Evolutionary conservation across 1,139 yeast species (phyloP).

Genomic region (Arxiozyma slooffiae): DNA sequence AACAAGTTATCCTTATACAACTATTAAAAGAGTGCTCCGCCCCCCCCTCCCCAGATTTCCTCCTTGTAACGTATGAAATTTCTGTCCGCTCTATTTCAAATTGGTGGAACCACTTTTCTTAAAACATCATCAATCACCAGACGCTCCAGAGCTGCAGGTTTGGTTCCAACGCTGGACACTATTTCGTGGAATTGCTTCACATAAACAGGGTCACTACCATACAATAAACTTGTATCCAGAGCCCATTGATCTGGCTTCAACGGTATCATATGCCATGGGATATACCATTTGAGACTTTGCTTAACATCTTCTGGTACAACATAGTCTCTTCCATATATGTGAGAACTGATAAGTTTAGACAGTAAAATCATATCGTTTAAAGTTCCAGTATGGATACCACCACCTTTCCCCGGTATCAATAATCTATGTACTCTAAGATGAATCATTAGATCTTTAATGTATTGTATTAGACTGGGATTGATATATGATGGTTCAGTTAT

Average conservation of each 20-base stretch:
- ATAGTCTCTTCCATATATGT: slow-evolving; percentile 11
- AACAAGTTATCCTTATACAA: too few relatives aligned
- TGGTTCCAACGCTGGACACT: background rate
- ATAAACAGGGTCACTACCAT: slow-evolving; percentile 25
- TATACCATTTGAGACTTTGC: slow-evolving; percentile 24
- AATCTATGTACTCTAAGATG: slow-evolving; percentile 29
- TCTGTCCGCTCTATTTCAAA: slow-evolving; percentile 5
- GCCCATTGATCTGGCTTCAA: slow-evolving; percentile 9
- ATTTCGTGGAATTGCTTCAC: slow-evolving; percentile 21
- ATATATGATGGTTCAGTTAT: slow-evolving; percentile 9
- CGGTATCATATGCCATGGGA: slow-evolving; percentile 26
- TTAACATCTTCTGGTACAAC: slow-evolving; percentile 26
- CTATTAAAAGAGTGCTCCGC: too few relatives aligned
- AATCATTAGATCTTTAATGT: slow-evolving; percentile 28
- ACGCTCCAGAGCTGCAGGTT: slow-evolving; percentile 13
- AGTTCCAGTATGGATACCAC: slow-evolving; percentile 25
- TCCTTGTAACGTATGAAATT: background rate
- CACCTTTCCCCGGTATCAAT: slow-evolving; percentile 25
- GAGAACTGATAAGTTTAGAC: slow-evolving; percentile 16
- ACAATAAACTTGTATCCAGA: slow-evolving; percentile 21
- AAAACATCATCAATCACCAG: slow-evolving; percentile 25
- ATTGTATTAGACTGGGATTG: slow-evolving; percentile 22
- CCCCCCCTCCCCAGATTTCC: slow-evolving; percentile 73
- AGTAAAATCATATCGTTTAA: slow-evolving; percentile 19
- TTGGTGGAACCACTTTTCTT: slow-evolving; percentile 25